These are phyloP conservation scores for Dioscorea alata DNA, from an alignment of 106 monocot genomes.

Conservation along the genomic window DNA sequence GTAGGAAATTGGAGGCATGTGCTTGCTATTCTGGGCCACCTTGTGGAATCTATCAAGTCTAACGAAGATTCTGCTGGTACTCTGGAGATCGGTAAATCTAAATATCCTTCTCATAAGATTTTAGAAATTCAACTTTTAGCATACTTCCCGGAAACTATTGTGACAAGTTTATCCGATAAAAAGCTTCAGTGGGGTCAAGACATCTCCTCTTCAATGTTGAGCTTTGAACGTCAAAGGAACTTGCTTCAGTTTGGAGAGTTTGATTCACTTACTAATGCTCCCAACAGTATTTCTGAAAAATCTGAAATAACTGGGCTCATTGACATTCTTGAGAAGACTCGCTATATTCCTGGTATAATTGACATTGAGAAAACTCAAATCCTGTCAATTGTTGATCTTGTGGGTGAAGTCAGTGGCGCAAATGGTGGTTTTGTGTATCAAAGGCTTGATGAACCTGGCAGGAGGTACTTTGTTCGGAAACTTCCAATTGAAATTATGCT, in stretches of 20 bases:
- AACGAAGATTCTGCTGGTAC: constrained; percentile 13
- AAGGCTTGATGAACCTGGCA: constrained; percentile 81
- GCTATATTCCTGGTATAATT: constrained; percentile 19
- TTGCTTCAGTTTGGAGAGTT: constrained; percentile 21
- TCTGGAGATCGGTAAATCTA: constrained; percentile 4
- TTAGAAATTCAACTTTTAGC: constrained; percentile 48
- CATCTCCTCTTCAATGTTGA: constrained; percentile 12
- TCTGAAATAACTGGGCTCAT: constrained; percentile 42
- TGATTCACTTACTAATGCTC: constrained; percentile 7
- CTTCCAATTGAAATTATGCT: too few relatives aligned
- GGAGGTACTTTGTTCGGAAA: constrained; percentile 48
- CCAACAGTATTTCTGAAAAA: constrained; percentile 20
- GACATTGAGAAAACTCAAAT: constrained; percentile 49
- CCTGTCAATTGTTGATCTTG: constrained; percentile 65
- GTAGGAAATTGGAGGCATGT: constrained; percentile 85
- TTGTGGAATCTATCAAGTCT: constrained; percentile 47
- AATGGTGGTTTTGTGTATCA: constrained; percentile 55
- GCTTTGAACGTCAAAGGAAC: constrained; percentile 15
- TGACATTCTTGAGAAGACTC: constrained; percentile 26
- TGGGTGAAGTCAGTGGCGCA: constrained; percentile 52
- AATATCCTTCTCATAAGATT: constrained; percentile 16
- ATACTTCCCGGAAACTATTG: constrained; percentile 35
- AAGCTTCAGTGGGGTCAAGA: constrained; percentile 64
- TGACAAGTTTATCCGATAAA: constrained; percentile 10
- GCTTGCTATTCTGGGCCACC: constrained; percentile 52